Evolutionary conservation across 108 stramenopile species (phyloP).

Genomic region (Nitzschia sp.): DNA sequence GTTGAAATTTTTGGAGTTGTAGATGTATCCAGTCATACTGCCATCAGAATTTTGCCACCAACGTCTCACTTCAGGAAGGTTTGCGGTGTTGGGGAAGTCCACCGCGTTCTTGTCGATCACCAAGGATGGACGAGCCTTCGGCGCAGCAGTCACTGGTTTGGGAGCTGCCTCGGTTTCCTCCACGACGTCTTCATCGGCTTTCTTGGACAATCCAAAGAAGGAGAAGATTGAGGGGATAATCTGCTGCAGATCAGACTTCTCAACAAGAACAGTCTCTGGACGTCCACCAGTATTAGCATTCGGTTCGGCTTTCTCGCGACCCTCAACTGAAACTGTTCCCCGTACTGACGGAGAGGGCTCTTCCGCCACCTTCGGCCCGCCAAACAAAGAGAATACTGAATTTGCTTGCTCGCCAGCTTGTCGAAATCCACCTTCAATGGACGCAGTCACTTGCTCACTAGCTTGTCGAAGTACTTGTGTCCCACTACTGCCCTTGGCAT

Average conservation of each 20-base stretch:
- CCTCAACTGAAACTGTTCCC: background rate
- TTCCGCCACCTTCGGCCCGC: slow-evolving; percentile 19
- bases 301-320: background rate
- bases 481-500: background rate
- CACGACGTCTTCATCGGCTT: background rate
- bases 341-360: slow-evolving; percentile 7
- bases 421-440: too few relatives aligned
- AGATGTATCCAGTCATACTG: slow-evolving; percentile 73
- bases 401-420: slow-evolving; percentile 13
- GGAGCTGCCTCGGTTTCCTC: background rate
- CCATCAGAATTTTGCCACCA: slow-evolving; percentile 82
- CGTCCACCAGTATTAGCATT: background rate
- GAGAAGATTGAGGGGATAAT: slow-evolving; percentile 19
- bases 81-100: background rate
- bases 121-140: background rate
- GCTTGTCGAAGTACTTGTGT: slow-evolving; percentile 1
- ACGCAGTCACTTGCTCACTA: slow-evolving; percentile 19
- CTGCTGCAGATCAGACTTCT: background rate
- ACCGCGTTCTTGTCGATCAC: slow-evolving; percentile 1
- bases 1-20: slow-evolving; percentile 71
- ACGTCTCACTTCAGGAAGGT: slow-evolving; percentile 9
- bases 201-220: slow-evolving; percentile 25
- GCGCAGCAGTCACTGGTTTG: background rate
- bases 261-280: background rate
- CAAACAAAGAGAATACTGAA: slow-evolving; percentile 17